Conservation (phyloP, 1,139 yeast genomes). For the Nematodospora anomalae region DNA sequence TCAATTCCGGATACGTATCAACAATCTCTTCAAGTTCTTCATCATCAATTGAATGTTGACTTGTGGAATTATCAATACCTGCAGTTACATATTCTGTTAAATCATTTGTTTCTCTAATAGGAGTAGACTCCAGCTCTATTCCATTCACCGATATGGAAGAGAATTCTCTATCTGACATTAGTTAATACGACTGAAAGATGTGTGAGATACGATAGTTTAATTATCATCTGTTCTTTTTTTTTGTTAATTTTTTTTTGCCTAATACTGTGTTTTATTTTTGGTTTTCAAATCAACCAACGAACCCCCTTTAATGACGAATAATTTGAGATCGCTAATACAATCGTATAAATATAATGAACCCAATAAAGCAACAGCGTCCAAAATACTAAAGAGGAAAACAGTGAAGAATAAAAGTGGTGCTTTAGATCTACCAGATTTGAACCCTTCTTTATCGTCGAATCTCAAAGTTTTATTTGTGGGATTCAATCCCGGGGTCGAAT, state of each 20-base stretch:
- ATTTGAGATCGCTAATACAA: constrained; percentile 18
- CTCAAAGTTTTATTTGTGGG: constrained; percentile 62
- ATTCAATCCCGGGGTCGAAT: constrained; percentile 70
- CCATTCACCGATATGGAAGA: constrained; percentile 11
- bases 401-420: constrained; percentile 5
- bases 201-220: too few species aligned
- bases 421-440: constrained; percentile 25
- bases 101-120: constrained; percentile 6
- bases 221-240: too few species aligned
- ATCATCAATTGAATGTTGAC: constrained; percentile 2
- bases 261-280: too few species aligned
- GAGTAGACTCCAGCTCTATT: constrained; percentile 12
- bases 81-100: constrained; percentile 7
- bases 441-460: constrained; percentile 33
- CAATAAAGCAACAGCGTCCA: not conserved
- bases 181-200: not conserved
- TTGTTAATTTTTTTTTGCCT: too few species aligned
- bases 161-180: constrained; percentile 4
- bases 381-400: not conserved
- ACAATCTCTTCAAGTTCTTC: constrained; percentile 18
- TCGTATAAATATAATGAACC: constrained; percentile 18
- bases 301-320: constrained; percentile 6
- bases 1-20: constrained; percentile 34
- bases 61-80: constrained; percentile 3
- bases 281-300: not conserved